A percentile compares a stretch with the other conserved stretches of the same genome.
phyloP scores from a whole-genome alignment of 805 yeast genomes.

The Hanseniaspora lachancei region DNA sequence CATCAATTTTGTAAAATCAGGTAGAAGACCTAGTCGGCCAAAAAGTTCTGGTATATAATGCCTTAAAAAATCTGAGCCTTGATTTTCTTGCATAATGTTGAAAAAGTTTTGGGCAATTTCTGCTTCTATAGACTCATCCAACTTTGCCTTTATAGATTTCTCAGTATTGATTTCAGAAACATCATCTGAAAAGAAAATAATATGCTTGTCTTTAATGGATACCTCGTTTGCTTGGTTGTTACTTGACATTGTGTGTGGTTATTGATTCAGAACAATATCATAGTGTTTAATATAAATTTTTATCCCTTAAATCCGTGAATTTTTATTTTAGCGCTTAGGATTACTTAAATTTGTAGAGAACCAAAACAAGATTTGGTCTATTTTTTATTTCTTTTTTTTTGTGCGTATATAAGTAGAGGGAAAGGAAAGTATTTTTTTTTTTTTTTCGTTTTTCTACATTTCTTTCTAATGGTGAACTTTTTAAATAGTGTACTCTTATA shows the following conservation, averaged over 20 bases:
- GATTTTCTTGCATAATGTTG: not conserved
- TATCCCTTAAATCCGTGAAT: no score
- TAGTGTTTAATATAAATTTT: no score
- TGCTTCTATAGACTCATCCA: constrained; percentile 1
- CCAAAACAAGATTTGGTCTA: no score
- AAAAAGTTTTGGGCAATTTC: constrained; percentile 8
- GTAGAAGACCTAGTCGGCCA: not conserved
- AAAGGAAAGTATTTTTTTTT: no score
- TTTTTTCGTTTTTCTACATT: no score
- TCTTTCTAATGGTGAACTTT: no score
- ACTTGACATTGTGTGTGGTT: not conserved
- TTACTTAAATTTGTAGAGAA: no score
- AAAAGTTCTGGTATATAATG: not conserved
- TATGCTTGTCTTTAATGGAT: not conserved
- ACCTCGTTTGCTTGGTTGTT: not conserved
- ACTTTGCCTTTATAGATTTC: not conserved
- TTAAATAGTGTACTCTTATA: no score
- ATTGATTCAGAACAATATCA: no score
- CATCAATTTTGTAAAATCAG: not conserved
- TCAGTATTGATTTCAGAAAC: not conserved
- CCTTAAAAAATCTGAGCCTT: constrained; percentile 1
- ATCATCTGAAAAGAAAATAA: constrained; percentile 9
- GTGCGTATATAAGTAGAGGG: no score
- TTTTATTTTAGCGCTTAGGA: no score
- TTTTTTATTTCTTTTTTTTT: no score